These are phyloP conservation scores for Myriangium duriaei DNA, from an alignment of 2,329 filamentous ascomycete species.

Conservation along the genomic window DNA sequence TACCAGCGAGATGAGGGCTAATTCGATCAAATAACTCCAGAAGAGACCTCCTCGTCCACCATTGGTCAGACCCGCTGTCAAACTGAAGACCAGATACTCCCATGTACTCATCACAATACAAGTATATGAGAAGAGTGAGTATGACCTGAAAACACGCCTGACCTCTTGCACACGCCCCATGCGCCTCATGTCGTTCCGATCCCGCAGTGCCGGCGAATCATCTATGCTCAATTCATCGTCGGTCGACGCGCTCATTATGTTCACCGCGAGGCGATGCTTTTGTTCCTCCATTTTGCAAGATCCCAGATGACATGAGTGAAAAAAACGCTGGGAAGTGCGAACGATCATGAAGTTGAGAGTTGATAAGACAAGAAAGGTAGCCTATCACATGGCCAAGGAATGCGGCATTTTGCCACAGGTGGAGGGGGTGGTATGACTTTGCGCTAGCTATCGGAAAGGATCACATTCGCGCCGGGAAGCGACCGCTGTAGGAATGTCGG, in stretches of 20 bases:
- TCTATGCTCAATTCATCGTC: slow-evolving; percentile 2
- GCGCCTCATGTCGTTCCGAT: slow-evolving; percentile 6
- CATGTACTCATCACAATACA: slow-evolving; percentile 40
- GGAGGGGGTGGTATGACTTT: no score
- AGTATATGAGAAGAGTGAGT: slow-evolving; percentile 39
- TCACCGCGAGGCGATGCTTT: no score
- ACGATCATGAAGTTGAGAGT: no score
- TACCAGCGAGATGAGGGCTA: slow-evolving; percentile 15
- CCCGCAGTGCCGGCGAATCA: not conserved
- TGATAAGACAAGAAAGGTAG: no score
- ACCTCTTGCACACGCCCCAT: slow-evolving; percentile 22
- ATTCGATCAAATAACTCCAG: slow-evolving; percentile 17
- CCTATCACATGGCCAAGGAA: no score
- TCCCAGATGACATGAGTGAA: no score
- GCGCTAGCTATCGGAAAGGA: no score
- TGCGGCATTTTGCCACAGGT: no score
- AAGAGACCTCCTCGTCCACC: slow-evolving; percentile 19
- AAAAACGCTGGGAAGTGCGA: no score
- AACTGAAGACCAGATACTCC: slow-evolving; percentile 33
- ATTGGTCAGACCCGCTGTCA: slow-evolving; percentile 15
- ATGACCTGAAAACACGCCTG: slow-evolving; percentile 36
- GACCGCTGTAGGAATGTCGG: no score
- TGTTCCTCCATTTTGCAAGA: no score
- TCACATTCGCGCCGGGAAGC: no score
- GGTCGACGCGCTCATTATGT: slow-evolving; percentile 3